These are phyloP conservation scores for Podaxis sp. DNA, from an alignment of 768 basidiomycete genomes.

Conservation along the genomic window DNA sequence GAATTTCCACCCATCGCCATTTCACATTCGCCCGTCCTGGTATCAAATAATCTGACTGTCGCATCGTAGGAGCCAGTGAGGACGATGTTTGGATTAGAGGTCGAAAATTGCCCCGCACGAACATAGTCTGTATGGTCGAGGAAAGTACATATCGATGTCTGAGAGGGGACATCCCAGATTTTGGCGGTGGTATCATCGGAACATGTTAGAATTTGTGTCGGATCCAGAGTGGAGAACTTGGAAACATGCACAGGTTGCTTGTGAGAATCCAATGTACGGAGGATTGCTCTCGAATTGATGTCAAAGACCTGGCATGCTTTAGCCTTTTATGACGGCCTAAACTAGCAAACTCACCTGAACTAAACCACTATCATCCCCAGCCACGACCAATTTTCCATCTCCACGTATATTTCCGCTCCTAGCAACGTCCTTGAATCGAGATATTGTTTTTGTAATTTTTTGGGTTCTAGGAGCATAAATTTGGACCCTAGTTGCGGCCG, in stretches of 20 bases:
- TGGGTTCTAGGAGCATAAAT: slow-evolving; percentile 96
- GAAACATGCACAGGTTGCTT: slow-evolving; percentile 96
- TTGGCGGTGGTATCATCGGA: slow-evolving; percentile 95
- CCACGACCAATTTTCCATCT: slow-evolving; percentile 94
- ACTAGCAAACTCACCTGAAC: slow-evolving; percentile 54
- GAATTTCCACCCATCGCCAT: slow-evolving; percentile 66
- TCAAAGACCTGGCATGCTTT: slow-evolving; percentile 74
- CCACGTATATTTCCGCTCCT: slow-evolving; percentile 83
- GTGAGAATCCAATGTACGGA: slow-evolving; percentile 89
- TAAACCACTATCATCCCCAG: slow-evolving; percentile 91
- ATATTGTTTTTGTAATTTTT: slow-evolving; percentile 94
- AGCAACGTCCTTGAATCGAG: slow-evolving; percentile 95
- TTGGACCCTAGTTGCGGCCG: slow-evolving; percentile 89
- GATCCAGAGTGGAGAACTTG: slow-evolving; percentile 80
- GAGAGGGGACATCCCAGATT: slow-evolving; percentile 94
- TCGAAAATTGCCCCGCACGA: slow-evolving; percentile 85
- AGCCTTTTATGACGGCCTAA: neutral
- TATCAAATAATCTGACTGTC: slow-evolving; percentile 85
- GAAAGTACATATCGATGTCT: slow-evolving; percentile 76
- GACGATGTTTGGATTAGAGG: slow-evolving; percentile 78
- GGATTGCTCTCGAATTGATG: slow-evolving; percentile 87
- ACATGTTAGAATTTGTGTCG: slow-evolving; percentile 87
- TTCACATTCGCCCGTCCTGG: slow-evolving; percentile 79
- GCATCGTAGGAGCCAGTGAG: slow-evolving; percentile 95
- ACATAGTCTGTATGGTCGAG: slow-evolving; percentile 92